Percentiles rank a stretch among this genome's conserved stretches.
Evolutionary conservation across 805 yeast genomes (phyloP).

Genomic region (Pichia deserticola): DNA sequence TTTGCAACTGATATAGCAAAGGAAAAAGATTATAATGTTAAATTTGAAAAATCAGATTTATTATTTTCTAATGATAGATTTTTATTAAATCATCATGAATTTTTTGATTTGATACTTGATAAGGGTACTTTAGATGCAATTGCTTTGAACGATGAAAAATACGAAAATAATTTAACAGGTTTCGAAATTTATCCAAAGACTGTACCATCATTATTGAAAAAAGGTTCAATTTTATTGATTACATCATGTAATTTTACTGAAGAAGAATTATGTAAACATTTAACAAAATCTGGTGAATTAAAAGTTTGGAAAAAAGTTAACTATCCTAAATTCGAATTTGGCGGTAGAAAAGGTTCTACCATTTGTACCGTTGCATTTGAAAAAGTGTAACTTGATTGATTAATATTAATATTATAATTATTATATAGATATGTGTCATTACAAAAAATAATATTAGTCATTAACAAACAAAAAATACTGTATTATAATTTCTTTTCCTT

Average conservation of each 20-base stretch:
- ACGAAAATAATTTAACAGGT: slow-evolving; percentile 39
- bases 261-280: slow-evolving; percentile 54
- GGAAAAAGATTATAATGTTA: slow-evolving; percentile 30
- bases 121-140: slow-evolving; percentile 98
- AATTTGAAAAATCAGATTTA: slow-evolving; percentile 66
- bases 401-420: too few relatives aligned
- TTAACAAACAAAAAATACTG: neutral
- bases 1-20: slow-evolving; percentile 60
- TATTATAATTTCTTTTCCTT: neutral
- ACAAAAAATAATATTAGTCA: neutral
- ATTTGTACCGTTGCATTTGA: slow-evolving; percentile 81
- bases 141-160: slow-evolving; percentile 62
- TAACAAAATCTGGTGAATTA: slow-evolving; percentile 37
- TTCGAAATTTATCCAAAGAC: slow-evolving; percentile 56
- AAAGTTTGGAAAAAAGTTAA: slow-evolving; percentile 57
- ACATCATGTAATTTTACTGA: slow-evolving; percentile 95
- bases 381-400: slow-evolving; percentile 17
- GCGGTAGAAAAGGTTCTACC: slow-evolving; percentile 83
- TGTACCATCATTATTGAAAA: slow-evolving; percentile 48
- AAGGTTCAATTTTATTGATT: slow-evolving; percentile 57
- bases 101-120: slow-evolving; percentile 74
- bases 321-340: slow-evolving; percentile 82
- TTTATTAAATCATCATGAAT: slow-evolving; percentile 20
- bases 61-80: slow-evolving; percentile 35
- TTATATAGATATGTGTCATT: too few relatives aligned